Conservation (phyloP, 1,284 basidiomycete genomes). For the Quambalaria eucalypti region DNA sequence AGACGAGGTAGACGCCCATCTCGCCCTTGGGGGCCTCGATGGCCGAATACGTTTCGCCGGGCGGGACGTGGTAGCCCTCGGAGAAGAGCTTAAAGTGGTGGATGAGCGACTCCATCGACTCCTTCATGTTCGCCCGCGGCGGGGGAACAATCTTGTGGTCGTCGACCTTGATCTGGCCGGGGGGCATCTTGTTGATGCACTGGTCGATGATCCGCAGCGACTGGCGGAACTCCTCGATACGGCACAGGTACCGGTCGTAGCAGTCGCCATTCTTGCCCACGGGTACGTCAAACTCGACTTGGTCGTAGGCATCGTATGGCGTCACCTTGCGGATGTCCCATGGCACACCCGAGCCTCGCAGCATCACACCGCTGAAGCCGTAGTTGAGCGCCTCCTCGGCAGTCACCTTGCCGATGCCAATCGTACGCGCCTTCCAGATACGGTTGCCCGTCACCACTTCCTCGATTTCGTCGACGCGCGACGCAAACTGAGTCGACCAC, state of each 20-base stretch:
- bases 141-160: constrained; percentile 98
- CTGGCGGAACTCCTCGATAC: constrained; percentile 96
- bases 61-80: constrained; percentile 94
- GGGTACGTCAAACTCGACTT: constrained; percentile 95
- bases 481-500: constrained; percentile 90
- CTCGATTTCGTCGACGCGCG: constrained; percentile 90
- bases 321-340: constrained; percentile 86
- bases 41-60: constrained; percentile 90
- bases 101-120: constrained; percentile 88
- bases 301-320: constrained; percentile 94
- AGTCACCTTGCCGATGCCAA: constrained; percentile 82
- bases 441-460: constrained; percentile 95
- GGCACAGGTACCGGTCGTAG: constrained; percentile 87
- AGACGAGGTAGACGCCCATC: constrained; percentile 57
- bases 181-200: constrained; percentile 86
- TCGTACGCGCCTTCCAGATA: constrained; percentile 92
- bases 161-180: constrained; percentile 85
- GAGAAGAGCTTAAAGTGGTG: constrained; percentile 96
- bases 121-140: constrained; percentile 94
- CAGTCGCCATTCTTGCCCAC: constrained; percentile 95
- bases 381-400: constrained; percentile 88
- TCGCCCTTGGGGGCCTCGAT: constrained; percentile 98
- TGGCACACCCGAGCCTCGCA: constrained; percentile 81
- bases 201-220: constrained; percentile 80
- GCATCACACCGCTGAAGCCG: constrained; percentile 93